Conservation (phyloP, 257 asterid genomes). For the Lithospermum erythrorhizon region DNA sequence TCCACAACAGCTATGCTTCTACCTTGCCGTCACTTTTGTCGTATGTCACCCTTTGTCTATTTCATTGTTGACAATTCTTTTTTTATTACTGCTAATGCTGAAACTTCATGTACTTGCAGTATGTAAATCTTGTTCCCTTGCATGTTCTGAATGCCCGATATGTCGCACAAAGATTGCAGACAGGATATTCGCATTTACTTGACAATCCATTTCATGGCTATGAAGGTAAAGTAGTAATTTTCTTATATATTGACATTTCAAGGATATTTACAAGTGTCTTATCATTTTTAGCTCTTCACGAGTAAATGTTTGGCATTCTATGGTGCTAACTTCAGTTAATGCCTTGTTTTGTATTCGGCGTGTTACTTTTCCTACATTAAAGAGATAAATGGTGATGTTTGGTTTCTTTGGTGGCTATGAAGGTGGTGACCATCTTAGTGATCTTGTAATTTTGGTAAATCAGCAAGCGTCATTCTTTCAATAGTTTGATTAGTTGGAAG, state of each 20-base stretch:
- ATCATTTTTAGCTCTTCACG: slow-evolving; percentile 5
- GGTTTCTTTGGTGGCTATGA: too few relatives aligned
- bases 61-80: background rate
- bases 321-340: too few relatives aligned
- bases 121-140: slow-evolving; percentile 85
- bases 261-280: too few relatives aligned
- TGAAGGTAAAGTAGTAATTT: too few relatives aligned
- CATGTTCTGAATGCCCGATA: slow-evolving; percentile 83
- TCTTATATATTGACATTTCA: too few relatives aligned
- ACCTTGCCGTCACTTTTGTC: slow-evolving; percentile 95
- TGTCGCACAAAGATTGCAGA: slow-evolving; percentile 72
- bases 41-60: slow-evolving; percentile 38
- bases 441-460: slow-evolving; percentile 25
- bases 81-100: slow-evolving; percentile 7
- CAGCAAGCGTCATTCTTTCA: background rate
- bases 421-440: too few relatives aligned
- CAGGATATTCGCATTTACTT: slow-evolving; percentile 87
- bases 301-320: too few relatives aligned
- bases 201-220: slow-evolving; percentile 2
- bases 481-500: slow-evolving; percentile 35
- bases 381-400: too few relatives aligned
- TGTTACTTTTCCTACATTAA: too few relatives aligned
- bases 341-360: too few relatives aligned
- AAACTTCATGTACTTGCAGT: slow-evolving; percentile 40
- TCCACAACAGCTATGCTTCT: slow-evolving; percentile 90